Evolutionary conservation across 352 stramenopile genomes (phyloP), one percentile per base, ranked within the genome.

Genomic region (Globisporangium canariense): DNA sequence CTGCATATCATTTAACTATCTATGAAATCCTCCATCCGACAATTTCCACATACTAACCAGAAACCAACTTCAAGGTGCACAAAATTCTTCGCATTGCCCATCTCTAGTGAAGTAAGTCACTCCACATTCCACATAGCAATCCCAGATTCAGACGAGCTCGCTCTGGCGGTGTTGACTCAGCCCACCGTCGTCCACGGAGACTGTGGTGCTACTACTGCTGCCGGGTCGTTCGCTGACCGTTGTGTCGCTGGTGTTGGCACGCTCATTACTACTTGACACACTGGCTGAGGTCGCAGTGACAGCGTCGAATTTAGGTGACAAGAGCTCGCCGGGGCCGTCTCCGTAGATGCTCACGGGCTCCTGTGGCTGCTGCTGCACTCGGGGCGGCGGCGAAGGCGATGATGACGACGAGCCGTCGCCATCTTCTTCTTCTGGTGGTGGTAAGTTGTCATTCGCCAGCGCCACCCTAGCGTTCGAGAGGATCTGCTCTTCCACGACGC

Each of bases 131-230:
- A 16, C 13, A 36, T 36, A 16, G 2, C 10, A 10, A 43, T 43
- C 38, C 49, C 13, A 14, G 49, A 32, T 20, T 67, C 25, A 67
- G 8, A 40, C 62, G 16, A 62, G 56, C 30, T 62, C 56, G 30
- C 56, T 62, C 5, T 62, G 56, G 25, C 56, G 56, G 40, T 64
- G 58, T 46, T 30, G 41, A 57, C 58, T 62, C 28, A 51, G 30
- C 38, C 41, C 56, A 41, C 51, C 25, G 25, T 53, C 56, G 40
- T 43, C 56, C 1, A 50, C 40, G 22, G 40, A 45, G 11, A 62
- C 43, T 18, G 56, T 41, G 40, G 40, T 53, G 18, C 16, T 52
- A 16, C 25, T 51, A n/a, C 16, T 62, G 25, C n/a, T 46, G 32
- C 32, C 30, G 18, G 52, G 32, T 34, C 52, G 52, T 58, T 58